Evolutionary conservation across 345 rosid species (phyloP), one percentile per base, ranked within the genome.

Genomic region (Eucalyptus pauciflora): DNA sequence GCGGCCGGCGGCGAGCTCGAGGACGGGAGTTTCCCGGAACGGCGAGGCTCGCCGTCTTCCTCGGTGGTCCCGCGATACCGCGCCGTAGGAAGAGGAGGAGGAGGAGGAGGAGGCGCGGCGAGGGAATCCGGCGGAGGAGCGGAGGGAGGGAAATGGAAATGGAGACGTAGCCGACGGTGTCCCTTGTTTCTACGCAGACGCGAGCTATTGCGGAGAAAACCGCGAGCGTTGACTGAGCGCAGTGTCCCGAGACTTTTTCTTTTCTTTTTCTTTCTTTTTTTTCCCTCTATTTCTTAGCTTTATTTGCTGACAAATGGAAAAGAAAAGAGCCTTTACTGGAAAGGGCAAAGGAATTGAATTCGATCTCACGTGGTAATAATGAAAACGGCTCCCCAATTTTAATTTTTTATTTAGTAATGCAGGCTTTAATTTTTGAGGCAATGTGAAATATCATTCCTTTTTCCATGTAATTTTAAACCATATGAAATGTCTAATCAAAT

Each of bases 391-490:
- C 27, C 64, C 64, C 6, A 25, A 11, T 58, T 58, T 58, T 58
- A 0, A 58, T 11, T 58, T 58, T 10, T 58, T 25, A 58, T 58
- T 25, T 58, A 3, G 29, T 10, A 58, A 58, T 5, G 14, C 7
- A 11, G n/a, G 29, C 14, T 0, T 5, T 25, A 12, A 58, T 0
- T 27, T 58, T 58, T 58, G 0, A 58, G 7, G 3, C 14, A 12
- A 58, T 11, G 7, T 5, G 14, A 25, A 58, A 58, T 58, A 10
- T 58, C 67, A 11, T 25, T 27, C 3, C 29, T 25, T 25, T 4
- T 58, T 58, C 7, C 0, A 58, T 25, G 15, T 11, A 7, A 58
- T 58, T 25, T 58, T 58, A 25, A 25, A 5, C 7, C 10, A 52
- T 58, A 10, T 58, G 13, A 7, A 27, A 5, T 10, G 13, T 20